Conservation (phyloP, 202 grass and related monocot genomes). For the Setaria italica region DNA sequence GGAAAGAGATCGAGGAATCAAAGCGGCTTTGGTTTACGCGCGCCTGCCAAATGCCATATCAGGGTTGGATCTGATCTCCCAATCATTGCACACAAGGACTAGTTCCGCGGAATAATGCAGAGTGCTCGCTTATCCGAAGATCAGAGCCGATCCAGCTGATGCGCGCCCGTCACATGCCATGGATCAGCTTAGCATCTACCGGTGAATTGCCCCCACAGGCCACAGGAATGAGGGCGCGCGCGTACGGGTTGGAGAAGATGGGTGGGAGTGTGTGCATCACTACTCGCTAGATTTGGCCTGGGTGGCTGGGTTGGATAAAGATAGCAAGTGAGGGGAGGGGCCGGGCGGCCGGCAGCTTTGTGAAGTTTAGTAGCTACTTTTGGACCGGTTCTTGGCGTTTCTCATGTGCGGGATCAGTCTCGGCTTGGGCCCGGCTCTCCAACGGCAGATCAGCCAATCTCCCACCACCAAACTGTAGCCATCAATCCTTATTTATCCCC, state of each 20-base stretch:
- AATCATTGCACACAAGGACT: conserved; percentile 34
- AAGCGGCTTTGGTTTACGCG: conserved; percentile 19
- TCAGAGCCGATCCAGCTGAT: neutral
- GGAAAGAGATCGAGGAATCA: conserved; percentile 19
- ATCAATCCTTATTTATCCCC: neutral
- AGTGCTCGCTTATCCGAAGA: conserved; percentile 38
- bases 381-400: conserved; percentile 16
- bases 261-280: neutral
- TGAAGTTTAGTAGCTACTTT: conserved; percentile 34
- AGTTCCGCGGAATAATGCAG: neutral
- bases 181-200: conserved; percentile 13
- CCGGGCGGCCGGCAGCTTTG: neutral
- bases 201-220: neutral
- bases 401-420: conserved; percentile 24
- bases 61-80: conserved; percentile 40
- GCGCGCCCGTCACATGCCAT: conserved; percentile 1
- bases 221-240: neutral
- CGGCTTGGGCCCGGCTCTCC: neutral
- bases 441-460: conserved; percentile 1
- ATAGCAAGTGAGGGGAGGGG: conserved; percentile 17
- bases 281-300: neutral
- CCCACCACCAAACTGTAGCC: neutral
- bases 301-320: conserved; percentile 37
- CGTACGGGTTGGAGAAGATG: neutral
- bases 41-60: no score